phyloP scores from a whole-genome alignment of 345 rosid genomes.

The Rhizophora mangle region DNA sequence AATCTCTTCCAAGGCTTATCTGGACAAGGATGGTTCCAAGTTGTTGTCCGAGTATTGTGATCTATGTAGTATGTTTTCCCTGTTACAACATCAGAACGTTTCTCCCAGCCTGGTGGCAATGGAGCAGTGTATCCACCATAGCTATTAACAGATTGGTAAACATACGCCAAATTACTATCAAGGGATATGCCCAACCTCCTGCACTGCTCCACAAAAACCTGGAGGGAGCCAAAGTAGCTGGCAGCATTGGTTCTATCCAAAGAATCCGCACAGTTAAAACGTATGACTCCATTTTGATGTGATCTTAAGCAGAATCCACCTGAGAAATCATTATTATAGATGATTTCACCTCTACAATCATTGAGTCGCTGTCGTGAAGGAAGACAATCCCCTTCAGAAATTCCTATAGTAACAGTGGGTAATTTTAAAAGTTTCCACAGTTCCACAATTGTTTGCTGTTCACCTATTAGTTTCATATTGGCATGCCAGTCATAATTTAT shows the following conservation, averaged over 20 bases:
- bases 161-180: constrained; percentile 70
- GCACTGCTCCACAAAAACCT: constrained; percentile 95
- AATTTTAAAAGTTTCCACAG: constrained; percentile 75
- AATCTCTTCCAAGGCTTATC: constrained; percentile 98
- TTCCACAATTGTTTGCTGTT: constrained; percentile 89
- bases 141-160: constrained; percentile 53
- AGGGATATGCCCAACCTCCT: constrained; percentile 82
- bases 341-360: constrained; percentile 91
- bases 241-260: constrained; percentile 98
- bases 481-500: constrained; percentile 98
- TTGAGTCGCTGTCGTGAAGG: constrained; percentile 69
- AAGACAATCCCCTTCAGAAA: constrained; percentile 91
- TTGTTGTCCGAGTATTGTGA: constrained; percentile 89
- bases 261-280: constrained; percentile 97
- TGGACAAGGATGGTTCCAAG: constrained; percentile 97
- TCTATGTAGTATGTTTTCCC: constrained; percentile 86
- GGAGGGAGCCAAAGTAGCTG: constrained; percentile 89
- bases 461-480: constrained; percentile 70
- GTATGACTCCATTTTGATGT: constrained; percentile 94
- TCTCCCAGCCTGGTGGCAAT: constrained; percentile 98
- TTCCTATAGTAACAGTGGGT: constrained; percentile 66
- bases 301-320: constrained; percentile 96
- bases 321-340: constrained; percentile 61
- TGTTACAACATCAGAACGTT: constrained; percentile 84
- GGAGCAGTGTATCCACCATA: constrained; percentile 74